Evolutionary conservation across 176 grass and related monocot species (phyloP).

Genomic region (Bonia amplexicaulis): DNA sequence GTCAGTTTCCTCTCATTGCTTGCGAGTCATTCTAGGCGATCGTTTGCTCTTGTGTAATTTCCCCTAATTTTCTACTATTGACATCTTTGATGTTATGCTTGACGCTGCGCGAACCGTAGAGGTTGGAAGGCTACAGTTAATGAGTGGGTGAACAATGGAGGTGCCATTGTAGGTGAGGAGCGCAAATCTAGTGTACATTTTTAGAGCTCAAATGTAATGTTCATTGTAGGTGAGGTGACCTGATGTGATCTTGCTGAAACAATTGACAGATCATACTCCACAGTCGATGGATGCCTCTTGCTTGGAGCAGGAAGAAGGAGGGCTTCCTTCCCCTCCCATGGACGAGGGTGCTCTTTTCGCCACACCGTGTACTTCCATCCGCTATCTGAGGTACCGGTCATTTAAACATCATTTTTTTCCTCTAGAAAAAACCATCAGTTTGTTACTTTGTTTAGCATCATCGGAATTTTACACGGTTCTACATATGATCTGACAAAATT

Average conservation of each 20-base stretch:
- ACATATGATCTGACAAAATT: conserved; percentile 36
- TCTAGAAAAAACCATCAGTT: not conserved
- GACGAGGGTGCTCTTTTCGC: conserved; percentile 56
- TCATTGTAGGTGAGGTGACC: not conserved
- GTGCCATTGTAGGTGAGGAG: conserved; percentile 44
- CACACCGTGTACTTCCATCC: conserved; percentile 43
- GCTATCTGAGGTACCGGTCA: conserved; percentile 51
- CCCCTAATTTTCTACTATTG: not conserved
- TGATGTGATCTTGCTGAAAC: conserved; percentile 1
- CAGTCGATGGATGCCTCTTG: conserved; percentile 43
- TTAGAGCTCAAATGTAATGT: not conserved
- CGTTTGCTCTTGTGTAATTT: not conserved
- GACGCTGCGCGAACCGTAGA: conserved; percentile 20
- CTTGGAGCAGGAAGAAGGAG: conserved; percentile 54
- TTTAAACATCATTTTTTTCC: not conserved
- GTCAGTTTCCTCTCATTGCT: not conserved
- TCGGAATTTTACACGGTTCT: not conserved
- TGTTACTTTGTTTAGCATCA: not conserved
- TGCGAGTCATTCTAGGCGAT: not conserved
- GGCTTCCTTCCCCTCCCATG: conserved; percentile 60
- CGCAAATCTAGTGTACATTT: not conserved
- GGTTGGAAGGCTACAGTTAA: conserved; percentile 59
- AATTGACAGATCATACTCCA: conserved; percentile 45
- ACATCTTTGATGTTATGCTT: conserved; percentile 12
- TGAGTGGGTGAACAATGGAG: conserved; percentile 49